Base-by-base conservation (phyloP, 2,329 filamentous ascomycete genomes). In the Graphilbum fragrans region DNA sequence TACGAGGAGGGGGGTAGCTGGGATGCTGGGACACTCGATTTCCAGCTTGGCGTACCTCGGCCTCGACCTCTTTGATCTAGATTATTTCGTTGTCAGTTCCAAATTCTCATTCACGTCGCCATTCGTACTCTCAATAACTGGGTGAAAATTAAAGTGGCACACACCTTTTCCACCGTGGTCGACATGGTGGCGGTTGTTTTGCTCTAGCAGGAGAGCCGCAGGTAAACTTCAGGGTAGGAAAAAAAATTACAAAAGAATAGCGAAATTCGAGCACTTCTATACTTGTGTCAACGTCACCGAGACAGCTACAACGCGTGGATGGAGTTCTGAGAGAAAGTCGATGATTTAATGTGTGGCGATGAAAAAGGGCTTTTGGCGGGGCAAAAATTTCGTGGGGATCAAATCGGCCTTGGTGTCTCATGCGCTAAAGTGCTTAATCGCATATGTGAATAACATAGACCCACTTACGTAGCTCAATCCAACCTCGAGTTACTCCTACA, bases 61-160 rank as follows among this genome's bases (percentile, higher is more conserved):
- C 67, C 83, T 95, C 90, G 64, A 95, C 85, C 57, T 90, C 85
- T 66, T 94, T 94, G 74, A 96, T 95, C 85, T 92, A n/a, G n/a
- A n/a, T n/a, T n/a, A n/a, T n/a, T n/a, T n/a, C n/a, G n/a, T n/a
- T n/a, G n/a, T n/a, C n/a, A n/a, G n/a, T n/a, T n/a, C n/a, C n/a
- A n/a, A n/a, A n/a, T n/a, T n/a, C n/a, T n/a, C n/a, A n/a, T n/a
- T n/a, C n/a, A n/a, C n/a, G n/a, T n/a, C n/a, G n/a, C n/a, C n/a
- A n/a, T n/a, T n/a, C n/a, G n/a, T n/a, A n/a, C n/a, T n/a, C n/a
- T n/a, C n/a, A n/a, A n/a, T n/a, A n/a, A n/a, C n/a, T n/a, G n/a
- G n/a, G n/a, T n/a, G n/a, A 22, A 10, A 16, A 16, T 32, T 19
- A 12, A 32, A 14, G 2, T 11, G 2, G 16, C 25, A 44, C 45